phyloP scores from a whole-genome alignment of 2,329 filamentous ascomycete genomes.

The Fusarium stilboides region DNA sequence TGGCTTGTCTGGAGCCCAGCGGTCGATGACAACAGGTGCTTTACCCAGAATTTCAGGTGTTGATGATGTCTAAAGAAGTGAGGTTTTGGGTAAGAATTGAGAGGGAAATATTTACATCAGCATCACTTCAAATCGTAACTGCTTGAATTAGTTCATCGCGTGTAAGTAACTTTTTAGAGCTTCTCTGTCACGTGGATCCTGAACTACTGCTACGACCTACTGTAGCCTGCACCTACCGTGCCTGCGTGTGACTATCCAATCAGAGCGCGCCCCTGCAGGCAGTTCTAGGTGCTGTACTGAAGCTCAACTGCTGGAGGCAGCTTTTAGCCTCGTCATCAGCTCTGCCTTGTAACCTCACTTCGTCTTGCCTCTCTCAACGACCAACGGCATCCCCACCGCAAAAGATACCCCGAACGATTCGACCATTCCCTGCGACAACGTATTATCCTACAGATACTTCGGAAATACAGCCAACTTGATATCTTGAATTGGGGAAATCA shows the following conservation, averaged over 20 bases:
- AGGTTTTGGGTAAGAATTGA: neutral
- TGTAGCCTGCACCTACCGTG: neutral
- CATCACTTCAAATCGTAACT: constrained; percentile 5
- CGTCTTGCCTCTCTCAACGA: constrained; percentile 28
- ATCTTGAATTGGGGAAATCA: constrained; percentile 31
- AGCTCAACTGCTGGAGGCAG: constrained; percentile 60
- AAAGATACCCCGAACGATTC: constrained; percentile 43
- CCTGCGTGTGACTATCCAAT: constrained; percentile 45
- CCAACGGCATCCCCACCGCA: constrained; percentile 42
- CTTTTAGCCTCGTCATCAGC: constrained; percentile 71
- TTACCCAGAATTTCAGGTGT: constrained; percentile 13
- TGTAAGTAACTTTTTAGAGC: constrained; percentile 41
- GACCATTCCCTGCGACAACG: constrained; percentile 25
- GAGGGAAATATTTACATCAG: neutral
- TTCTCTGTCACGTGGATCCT: constrained; percentile 49
- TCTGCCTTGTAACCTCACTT: constrained; percentile 51
- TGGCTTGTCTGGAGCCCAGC: constrained; percentile 20
- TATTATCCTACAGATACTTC: neutral
- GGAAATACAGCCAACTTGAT: constrained; percentile 14
- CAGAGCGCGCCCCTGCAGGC: constrained; percentile 25
- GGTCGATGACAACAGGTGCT: constrained; percentile 13
- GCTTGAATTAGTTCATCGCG: constrained; percentile 10
- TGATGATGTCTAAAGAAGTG: constrained; percentile 7
- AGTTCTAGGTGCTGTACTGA: constrained; percentile 33
- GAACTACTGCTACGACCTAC: constrained; percentile 24